These are phyloP conservation scores for Nevesoporus exiguus DNA, from an alignment of 768 basidiomycete species.

Conservation along the genomic window DNA sequence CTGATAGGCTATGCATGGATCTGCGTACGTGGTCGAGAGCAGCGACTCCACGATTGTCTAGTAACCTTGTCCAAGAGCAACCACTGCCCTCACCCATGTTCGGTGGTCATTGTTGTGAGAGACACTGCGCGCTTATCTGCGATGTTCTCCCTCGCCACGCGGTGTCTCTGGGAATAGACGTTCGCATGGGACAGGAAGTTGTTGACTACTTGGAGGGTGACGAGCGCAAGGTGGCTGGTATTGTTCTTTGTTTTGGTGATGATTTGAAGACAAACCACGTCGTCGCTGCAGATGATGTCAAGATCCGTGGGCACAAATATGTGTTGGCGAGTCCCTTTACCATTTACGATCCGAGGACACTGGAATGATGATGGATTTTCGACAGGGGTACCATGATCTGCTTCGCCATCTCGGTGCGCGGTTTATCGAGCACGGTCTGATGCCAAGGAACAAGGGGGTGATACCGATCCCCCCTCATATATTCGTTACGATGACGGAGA, in stretches of 20 bases:
- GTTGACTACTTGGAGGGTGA: slow-evolving; percentile 20
- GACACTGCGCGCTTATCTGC: slow-evolving; percentile 25
- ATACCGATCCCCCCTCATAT: slow-evolving; percentile 20
- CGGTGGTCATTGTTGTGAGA: slow-evolving; percentile 21
- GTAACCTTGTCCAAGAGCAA: slow-evolving; percentile 21
- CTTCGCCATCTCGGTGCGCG: slow-evolving; percentile 28
- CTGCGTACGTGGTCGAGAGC: slow-evolving; percentile 8
- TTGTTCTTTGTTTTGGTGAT: slow-evolving; percentile 17
- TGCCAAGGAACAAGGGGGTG: slow-evolving; percentile 20
- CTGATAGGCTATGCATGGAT: slow-evolving; percentile 22
- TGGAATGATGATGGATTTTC: neutral
- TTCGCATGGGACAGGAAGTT: slow-evolving; percentile 23
- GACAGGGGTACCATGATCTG: slow-evolving; percentile 26
- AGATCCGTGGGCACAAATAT: slow-evolving; percentile 19
- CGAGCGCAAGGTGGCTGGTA: slow-evolving; percentile 5
- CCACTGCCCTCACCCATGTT: slow-evolving; percentile 9
- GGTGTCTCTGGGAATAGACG: slow-evolving; percentile 19
- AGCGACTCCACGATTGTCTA: slow-evolving; percentile 17
- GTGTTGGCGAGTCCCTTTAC: slow-evolving; percentile 18
- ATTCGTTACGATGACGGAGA: slow-evolving; percentile 21
- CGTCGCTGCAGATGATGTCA: slow-evolving; percentile 29
- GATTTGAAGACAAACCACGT: slow-evolving; percentile 23
- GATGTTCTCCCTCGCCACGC: slow-evolving; percentile 21
- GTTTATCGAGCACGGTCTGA: slow-evolving; percentile 31
- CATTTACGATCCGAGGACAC: neutral